A percentile compares a stretch with the other conserved stretches of the same genome.
Evolutionary conservation across 257 asterid species (phyloP).

Genomic region (Ilex asprella): DNA sequence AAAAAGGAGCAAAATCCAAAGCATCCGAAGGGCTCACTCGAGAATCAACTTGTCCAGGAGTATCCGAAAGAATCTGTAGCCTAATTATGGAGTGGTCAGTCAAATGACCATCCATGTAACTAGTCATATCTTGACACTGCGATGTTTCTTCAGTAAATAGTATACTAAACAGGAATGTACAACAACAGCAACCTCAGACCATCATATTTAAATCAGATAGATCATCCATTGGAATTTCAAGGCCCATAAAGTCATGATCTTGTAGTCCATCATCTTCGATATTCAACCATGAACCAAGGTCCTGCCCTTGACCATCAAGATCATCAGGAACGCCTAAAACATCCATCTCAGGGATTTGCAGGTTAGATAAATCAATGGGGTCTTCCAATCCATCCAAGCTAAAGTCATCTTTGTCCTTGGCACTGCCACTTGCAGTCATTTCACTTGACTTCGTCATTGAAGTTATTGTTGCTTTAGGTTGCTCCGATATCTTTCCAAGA

Average conservation of each 20-base stretch:
- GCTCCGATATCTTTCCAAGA: slow-evolving; percentile 61
- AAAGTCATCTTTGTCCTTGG: slow-evolving; percentile 36
- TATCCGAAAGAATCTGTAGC: slow-evolving; percentile 51
- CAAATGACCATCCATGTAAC: slow-evolving; percentile 37
- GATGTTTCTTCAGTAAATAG: slow-evolving; percentile 24
- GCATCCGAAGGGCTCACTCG: slow-evolving; percentile 29
- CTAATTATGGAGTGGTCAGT: slow-evolving; percentile 25
- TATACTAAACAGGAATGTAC: slow-evolving; percentile 46
- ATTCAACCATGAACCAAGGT: slow-evolving; percentile 84
- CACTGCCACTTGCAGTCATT: slow-evolving; percentile 30
- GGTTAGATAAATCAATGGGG: slow-evolving; percentile 75
- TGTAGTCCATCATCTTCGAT: slow-evolving; percentile 68
- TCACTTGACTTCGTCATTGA: slow-evolving; percentile 48
- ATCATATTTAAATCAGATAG: slow-evolving; percentile 73
- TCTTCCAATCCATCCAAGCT: slow-evolving; percentile 65
- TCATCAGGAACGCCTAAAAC: slow-evolving; percentile 58
- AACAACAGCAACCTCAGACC: slow-evolving; percentile 52
- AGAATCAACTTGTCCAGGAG: slow-evolving; percentile 43
- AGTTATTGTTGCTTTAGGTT: slow-evolving; percentile 41
- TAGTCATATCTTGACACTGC: slow-evolving; percentile 28
- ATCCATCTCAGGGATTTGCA: slow-evolving; percentile 85
- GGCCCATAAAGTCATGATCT: slow-evolving; percentile 73
- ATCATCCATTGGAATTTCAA: slow-evolving; percentile 88
- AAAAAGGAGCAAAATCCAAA: slow-evolving; percentile 36
- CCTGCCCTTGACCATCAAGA: slow-evolving; percentile 79